phyloP scores from a whole-genome alignment of 164 flowering plant species.

The Platanus orientalis region DNA sequence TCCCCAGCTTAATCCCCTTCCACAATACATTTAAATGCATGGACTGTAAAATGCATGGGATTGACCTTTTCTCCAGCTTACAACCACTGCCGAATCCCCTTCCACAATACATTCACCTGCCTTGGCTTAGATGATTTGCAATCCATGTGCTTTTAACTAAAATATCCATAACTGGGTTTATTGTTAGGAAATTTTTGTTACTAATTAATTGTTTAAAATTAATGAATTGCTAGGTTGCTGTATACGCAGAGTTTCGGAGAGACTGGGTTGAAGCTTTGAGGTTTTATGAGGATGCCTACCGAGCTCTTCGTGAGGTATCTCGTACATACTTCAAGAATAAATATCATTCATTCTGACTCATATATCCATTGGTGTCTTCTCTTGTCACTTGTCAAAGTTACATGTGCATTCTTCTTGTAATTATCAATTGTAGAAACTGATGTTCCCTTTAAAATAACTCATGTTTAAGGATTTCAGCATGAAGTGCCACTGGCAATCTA shows the following conservation, averaged over 20 bases:
- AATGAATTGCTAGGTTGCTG: constrained; percentile 73
- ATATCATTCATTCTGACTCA: not conserved
- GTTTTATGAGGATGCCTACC: constrained; percentile 90
- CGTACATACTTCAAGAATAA: not conserved
- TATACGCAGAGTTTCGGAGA: constrained; percentile 92
- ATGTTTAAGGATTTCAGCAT: not conserved
- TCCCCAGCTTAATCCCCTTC: no score
- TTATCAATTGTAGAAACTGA: not conserved
- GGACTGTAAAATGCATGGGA: no score
- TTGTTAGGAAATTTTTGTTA: constrained; percentile 3
- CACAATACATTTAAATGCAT: no score
- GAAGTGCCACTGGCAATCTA: no score
- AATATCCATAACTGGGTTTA: not conserved
- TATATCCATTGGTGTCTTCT: not conserved
- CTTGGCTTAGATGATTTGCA: not conserved
- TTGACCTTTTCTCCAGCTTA: no score
- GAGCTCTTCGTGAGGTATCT: constrained; percentile 71
- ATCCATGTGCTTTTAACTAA: not conserved
- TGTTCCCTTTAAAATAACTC: not conserved
- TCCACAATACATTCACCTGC: no score
- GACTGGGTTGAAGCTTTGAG: constrained; percentile 95
- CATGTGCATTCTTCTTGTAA: not conserved
- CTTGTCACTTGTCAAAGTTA: no score
- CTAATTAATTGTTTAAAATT: constrained; percentile 7
- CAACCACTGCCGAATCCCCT: no score